A percentile compares a stretch with the other conserved stretches of the same genome.
Conservation (phyloP, 1,284 basidiomycete species). For the Tylopilus sp. region DNA sequence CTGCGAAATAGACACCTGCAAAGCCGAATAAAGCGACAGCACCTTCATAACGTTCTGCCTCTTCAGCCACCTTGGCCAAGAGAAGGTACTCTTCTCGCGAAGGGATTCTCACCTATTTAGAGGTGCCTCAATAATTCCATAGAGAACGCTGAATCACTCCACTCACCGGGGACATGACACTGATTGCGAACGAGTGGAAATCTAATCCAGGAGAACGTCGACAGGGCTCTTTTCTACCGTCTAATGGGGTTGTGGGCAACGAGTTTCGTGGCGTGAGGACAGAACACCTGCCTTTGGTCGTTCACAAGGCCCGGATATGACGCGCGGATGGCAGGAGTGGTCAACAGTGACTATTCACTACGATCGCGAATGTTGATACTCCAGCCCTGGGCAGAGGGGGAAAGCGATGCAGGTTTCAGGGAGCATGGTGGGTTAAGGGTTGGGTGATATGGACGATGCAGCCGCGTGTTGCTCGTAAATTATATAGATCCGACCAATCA, state of each 20-base stretch:
- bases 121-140: slow-evolving; percentile 3
- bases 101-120: slow-evolving; percentile 27
- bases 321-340: slow-evolving; percentile 6
- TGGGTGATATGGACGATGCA: slow-evolving; percentile 4
- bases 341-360: slow-evolving; percentile 5
- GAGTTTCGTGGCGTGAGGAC: slow-evolving; percentile 13
- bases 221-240: slow-evolving; percentile 31
- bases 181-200: slow-evolving; percentile 12
- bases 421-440: slow-evolving; percentile 31
- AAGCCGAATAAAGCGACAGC: slow-evolving; percentile 2
- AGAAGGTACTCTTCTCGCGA: slow-evolving; percentile 43
- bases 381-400: slow-evolving; percentile 34
- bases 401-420: slow-evolving; percentile 7
- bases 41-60: slow-evolving; percentile 67
- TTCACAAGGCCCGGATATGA: slow-evolving; percentile 18
- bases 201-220: not conserved
- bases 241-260: slow-evolving; percentile 31
- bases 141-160: not conserved
- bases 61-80: slow-evolving; percentile 63
- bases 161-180: slow-evolving; percentile 35
- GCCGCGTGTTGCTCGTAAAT: slow-evolving; percentile 16
- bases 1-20: not conserved
- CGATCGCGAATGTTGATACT: slow-evolving; percentile 1
- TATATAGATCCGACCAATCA: slow-evolving; percentile 4
- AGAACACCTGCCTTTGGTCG: slow-evolving; percentile 11